Evolutionary conservation across 73 alveolate genomes (phyloP), one percentile per base, ranked within the genome.

Genomic region (Durusdinium trenchii): DNA sequence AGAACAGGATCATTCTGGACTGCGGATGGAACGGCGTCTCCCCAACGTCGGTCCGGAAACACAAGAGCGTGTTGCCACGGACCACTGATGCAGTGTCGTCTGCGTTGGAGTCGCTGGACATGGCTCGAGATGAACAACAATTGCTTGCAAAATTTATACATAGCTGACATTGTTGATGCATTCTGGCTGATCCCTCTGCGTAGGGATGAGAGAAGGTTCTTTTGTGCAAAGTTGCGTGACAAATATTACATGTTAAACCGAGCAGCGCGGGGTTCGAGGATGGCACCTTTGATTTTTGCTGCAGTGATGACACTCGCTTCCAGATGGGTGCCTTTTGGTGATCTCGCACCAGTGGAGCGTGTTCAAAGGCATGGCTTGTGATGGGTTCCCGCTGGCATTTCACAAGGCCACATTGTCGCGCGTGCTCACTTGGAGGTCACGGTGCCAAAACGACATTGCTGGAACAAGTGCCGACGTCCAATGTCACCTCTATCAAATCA

Each of bases 1-100:
- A 64, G 78, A 64, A 9, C 78, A 64, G 78, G 78, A 64, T 64
- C 78, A 64, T 64, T 64, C 78, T 64, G 45, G 78, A 64, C 78
- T 64, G 78, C 78, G 32, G 32, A 64, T 42, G 38, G 38, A 23
- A n/a, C 42, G 32, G 6, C 7, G 78, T 64, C 32, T 14, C 42
- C 38, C 26, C 9, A 9, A 42, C 38, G 38, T n/a, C 78, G 6
- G 38, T 42, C 9, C 16, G 78, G 32, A 64, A n/a, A 6, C 78
- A 64, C 78, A 64, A 64, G 38, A 23, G 45, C 16, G 78, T 64
- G 16, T 42, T 64, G 9, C 78, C 78, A 26, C 16, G 78, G 32
- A 42, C 32, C 42, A 14, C 42, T 9, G 78, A 64, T 64, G 78
- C 78, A 26, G 38, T 64, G 9, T 42, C 16, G 23, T 14, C 42